Evolutionary conservation across 164 flowering plant species (phyloP).

Genomic region (Umbellularia californica): DNA sequence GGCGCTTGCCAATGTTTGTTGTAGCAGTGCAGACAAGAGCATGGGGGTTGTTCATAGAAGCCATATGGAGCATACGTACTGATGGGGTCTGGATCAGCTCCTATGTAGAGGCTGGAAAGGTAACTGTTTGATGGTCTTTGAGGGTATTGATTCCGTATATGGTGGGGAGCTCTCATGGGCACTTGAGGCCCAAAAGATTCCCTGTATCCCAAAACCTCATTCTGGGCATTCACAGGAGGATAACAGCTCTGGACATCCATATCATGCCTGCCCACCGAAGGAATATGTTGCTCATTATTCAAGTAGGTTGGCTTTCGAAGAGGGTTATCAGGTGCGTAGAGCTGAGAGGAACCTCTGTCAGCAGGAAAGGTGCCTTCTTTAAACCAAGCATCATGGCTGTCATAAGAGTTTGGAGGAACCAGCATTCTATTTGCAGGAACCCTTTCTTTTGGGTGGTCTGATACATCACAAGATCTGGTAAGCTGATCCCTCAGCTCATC

Average conservation of each 20-base stretch:
- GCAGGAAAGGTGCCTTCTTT: slow-evolving; percentile 27
- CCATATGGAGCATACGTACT: slow-evolving; percentile 34
- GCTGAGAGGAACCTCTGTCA: slow-evolving; percentile 24
- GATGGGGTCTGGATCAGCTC: slow-evolving; percentile 14
- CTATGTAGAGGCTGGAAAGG: slow-evolving; percentile 34
- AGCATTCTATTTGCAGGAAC: slow-evolving; percentile 34
- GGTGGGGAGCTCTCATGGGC: slow-evolving; percentile 27
- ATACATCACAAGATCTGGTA: slow-evolving; percentile 42
- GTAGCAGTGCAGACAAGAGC: slow-evolving; percentile 58
- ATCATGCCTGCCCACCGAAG: slow-evolving; percentile 25
- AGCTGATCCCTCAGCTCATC: slow-evolving; percentile 74
- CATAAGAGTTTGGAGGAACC: slow-evolving; percentile 34
- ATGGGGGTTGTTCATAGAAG: slow-evolving; percentile 47
- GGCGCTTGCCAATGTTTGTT: slow-evolving; percentile 38
- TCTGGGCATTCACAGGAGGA: slow-evolving; percentile 32
- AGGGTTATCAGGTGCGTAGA: slow-evolving; percentile 26
- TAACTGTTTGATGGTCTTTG: slow-evolving; percentile 15
- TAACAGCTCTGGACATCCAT: slow-evolving; percentile 33
- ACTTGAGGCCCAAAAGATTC: slow-evolving; percentile 37
- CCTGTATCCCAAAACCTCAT: slow-evolving; percentile 36
- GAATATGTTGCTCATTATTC: slow-evolving; percentile 26
- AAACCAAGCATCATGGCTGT: slow-evolving; percentile 26
- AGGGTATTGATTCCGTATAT: slow-evolving; percentile 19
- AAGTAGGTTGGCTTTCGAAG: slow-evolving; percentile 27
- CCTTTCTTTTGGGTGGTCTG: slow-evolving; percentile 41